A percentile compares a stretch with the other conserved stretches of the same genome.
Conservation (phyloP, 305 asterid genomes). For the Caryopteris hybrid region DNA sequence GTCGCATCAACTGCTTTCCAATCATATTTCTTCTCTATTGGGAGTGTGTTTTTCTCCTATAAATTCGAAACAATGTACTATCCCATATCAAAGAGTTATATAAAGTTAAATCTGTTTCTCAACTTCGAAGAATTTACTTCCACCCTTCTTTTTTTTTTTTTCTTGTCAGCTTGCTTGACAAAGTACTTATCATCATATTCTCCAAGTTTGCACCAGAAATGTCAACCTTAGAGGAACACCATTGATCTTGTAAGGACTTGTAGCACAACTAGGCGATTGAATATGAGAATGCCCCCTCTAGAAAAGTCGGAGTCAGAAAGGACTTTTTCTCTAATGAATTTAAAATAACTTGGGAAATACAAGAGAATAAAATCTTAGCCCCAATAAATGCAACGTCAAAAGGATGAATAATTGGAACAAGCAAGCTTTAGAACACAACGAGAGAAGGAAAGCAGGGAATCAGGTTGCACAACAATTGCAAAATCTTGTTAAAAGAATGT, state of each 20-base stretch:
- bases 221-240: conserved; percentile 76
- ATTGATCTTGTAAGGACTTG: conserved; percentile 76
- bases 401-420: neutral
- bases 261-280: conserved; percentile 23
- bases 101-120: conserved; percentile 41
- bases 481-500: too few species aligned
- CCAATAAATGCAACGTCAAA: conserved; percentile 17
- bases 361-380: conserved; percentile 10
- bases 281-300: conserved; percentile 19
- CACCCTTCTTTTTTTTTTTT: conserved; percentile 58
- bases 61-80: neutral
- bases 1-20: conserved; percentile 57
- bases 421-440: too few species aligned
- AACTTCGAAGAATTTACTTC: conserved; percentile 50
- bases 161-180: conserved; percentile 53
- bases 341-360: neutral
- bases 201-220: conserved; percentile 42
- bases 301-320: conserved; percentile 12
- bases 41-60: conserved; percentile 58
- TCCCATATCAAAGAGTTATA: neutral
- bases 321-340: conserved; percentile 7
- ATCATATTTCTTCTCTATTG: conserved; percentile 64
- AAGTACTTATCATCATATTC: conserved; percentile 63
- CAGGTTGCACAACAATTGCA: too few species aligned
- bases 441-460: too few species aligned